Conservation (phyloP, 75 land plant species). For the Picea sitchensis region DNA sequence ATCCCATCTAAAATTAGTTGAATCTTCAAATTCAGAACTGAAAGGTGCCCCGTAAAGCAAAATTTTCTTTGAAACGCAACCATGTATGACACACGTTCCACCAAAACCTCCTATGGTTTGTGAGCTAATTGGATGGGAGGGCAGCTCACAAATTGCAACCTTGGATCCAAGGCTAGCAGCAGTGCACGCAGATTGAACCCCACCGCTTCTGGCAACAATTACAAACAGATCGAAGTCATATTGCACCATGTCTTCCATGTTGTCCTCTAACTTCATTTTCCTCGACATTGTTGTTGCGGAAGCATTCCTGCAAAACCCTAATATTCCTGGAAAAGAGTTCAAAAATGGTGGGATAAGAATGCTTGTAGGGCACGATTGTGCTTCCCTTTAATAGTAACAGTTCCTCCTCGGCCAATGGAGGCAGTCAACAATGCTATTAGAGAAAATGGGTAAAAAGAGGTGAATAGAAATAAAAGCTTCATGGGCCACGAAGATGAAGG, state of each 20-base stretch:
- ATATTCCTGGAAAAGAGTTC: no score
- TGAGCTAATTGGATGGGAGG: no score
- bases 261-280: constrained; percentile 70
- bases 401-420: no score
- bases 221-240: constrained; percentile 92
- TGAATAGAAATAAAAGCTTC: no score
- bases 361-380: no score
- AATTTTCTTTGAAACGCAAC: constrained; percentile 98
- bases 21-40: constrained; percentile 81
- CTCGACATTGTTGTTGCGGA: constrained; percentile 35
- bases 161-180: constrained; percentile 78
- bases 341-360: no score
- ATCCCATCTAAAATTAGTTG: constrained; percentile 86
- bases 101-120: no score
- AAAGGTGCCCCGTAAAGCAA: constrained; percentile 85
- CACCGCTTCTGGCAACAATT: constrained; percentile 94
- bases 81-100: constrained; percentile 77
- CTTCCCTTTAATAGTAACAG: no score
- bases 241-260: constrained; percentile 23
- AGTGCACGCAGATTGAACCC: constrained; percentile 81
- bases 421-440: no score
- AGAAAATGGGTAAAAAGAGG: no score
- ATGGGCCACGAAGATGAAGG: background rate
- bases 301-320: background rate
- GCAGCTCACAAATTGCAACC: constrained; percentile 18